Evolutionary conservation across 2,329 filamentous ascomycete genomes (phyloP).

Genomic region (Microsporum audouinii): DNA sequence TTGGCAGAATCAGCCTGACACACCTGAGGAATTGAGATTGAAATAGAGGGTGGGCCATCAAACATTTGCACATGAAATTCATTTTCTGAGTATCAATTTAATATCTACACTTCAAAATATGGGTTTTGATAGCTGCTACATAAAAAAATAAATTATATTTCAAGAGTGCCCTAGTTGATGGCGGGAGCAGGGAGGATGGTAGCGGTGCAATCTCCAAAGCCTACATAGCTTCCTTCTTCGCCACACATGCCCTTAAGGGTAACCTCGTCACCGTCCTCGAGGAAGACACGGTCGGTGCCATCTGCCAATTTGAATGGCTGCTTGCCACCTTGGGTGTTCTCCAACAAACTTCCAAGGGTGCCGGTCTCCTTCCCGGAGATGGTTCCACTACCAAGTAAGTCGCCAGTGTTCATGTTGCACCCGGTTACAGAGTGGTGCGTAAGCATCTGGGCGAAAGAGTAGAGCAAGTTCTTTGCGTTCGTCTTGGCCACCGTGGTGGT

Average conservation of each 20-base stretch:
- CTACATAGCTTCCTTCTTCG: conserved; percentile 55
- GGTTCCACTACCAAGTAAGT: conserved; percentile 67
- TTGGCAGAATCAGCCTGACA: conserved; percentile 46
- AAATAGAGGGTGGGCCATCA: conserved; percentile 4
- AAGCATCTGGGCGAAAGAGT: conserved; percentile 73
- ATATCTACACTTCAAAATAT: background rate
- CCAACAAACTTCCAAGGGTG: conserved; percentile 57
- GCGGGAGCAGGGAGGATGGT: conserved; percentile 11
- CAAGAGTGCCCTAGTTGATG: background rate
- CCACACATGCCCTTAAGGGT: conserved; percentile 56
- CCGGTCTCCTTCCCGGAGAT: conserved; percentile 54
- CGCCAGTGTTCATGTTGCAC: conserved; percentile 61
- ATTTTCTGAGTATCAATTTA: background rate
- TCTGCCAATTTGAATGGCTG: conserved; percentile 48
- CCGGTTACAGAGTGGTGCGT: conserved; percentile 67
- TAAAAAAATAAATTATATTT: background rate
- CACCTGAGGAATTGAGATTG: conserved; percentile 36
- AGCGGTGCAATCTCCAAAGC: conserved; percentile 51
- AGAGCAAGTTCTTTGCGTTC: conserved; percentile 58
- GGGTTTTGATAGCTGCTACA: background rate
- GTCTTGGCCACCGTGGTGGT: conserved; percentile 49
- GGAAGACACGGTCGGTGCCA: conserved; percentile 57
- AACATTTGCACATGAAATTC: background rate
- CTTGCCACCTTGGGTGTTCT: conserved; percentile 62
- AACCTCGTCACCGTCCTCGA: conserved; percentile 63